Base-by-base conservation (phyloP, 73 alveolate genomes). In the Paramecium sexaurelia region DNA sequence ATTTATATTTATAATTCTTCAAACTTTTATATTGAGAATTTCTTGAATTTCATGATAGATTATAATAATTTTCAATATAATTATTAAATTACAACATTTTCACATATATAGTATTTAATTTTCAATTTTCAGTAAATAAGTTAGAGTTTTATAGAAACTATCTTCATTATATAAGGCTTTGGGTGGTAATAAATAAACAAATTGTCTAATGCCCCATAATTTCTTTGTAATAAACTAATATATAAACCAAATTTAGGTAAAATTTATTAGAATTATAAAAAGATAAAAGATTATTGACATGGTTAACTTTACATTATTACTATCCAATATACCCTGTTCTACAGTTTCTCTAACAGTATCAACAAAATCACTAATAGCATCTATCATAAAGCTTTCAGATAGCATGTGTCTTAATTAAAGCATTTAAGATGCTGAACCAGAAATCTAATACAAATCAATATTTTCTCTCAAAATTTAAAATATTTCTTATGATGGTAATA, bases 131-230 rank as follows among this genome's bases (percentile, higher is more conserved):
- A 39, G 71, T 29, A 78, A n/a, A 43, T 29, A 78, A 7, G 90
- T 78, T n/a, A 78, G 19, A 36, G 90, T 78, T 33, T 78, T 78
- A 33, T 29, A 78, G 22, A 41, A 78, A 47, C 90, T 78, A 43
- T 78, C 90, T 26, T 78, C 90, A 41, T 29, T 24, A 22, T 78
- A 78, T 20, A 78, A 43, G 6, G 90, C 68, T 40, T 78, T 78
- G 13, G 90, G 90, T 40, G 90, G 90, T 41, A 78, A 24, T 7
- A 78, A 78, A 45, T 78, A 78, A 10, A 78, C 90, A 41, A 41
- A 78, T 43, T 78, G 17, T 22, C 90, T 78, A 33, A 78, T 78
- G 15, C 45, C 73, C 43, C 55, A 78, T 6, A 78, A 13, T n/a
- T 78, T 78, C 4, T 78, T 1, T 6, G 43, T 29, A 8, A 24